Conservation (phyloP, 139 green algal genomes). For the Volvox reticuliferus region DNA sequence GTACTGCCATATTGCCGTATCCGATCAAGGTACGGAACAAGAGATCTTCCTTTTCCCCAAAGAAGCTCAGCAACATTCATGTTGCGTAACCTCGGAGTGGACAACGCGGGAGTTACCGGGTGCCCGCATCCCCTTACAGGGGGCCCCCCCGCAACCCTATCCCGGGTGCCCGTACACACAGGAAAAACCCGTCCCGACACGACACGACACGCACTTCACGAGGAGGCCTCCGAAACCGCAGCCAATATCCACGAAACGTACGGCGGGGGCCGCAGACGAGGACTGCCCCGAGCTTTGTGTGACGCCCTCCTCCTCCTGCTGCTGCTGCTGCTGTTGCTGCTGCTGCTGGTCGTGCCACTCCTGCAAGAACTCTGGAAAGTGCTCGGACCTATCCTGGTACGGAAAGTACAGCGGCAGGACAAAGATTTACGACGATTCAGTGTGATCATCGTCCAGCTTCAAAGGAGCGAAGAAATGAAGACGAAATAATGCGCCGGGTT, state of each 20-base stretch:
- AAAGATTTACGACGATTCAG: background rate
- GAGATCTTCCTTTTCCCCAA: too few relatives aligned
- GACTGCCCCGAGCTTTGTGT: background rate
- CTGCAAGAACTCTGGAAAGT: conserved; percentile 54
- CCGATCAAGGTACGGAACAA: too few relatives aligned
- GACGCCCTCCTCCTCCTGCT: background rate
- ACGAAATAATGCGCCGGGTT: too few relatives aligned
- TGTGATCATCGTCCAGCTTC: too few relatives aligned
- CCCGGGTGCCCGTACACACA: background rate
- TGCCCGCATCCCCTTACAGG: too few relatives aligned
- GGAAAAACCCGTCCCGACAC: background rate
- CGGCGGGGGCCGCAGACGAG: conserved; percentile 44
- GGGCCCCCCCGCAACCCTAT: background rate
- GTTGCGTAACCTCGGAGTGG: too few relatives aligned
- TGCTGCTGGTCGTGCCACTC: conserved; percentile 28
- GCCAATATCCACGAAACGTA: conserved; percentile 94
- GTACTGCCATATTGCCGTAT: too few relatives aligned
- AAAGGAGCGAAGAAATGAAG: too few relatives aligned
- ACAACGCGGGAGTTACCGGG: too few relatives aligned
- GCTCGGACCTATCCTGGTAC: conserved; percentile 45
- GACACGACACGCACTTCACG: conserved; percentile 64
- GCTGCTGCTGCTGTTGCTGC: conserved; percentile 7
- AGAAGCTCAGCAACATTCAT: too few relatives aligned
- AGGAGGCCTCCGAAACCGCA: conserved; percentile 98
- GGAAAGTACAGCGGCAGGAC: background rate